phyloP scores from a whole-genome alignment of 352 stramenopile genomes.

The Phytophthora boehmeriae region DNA sequence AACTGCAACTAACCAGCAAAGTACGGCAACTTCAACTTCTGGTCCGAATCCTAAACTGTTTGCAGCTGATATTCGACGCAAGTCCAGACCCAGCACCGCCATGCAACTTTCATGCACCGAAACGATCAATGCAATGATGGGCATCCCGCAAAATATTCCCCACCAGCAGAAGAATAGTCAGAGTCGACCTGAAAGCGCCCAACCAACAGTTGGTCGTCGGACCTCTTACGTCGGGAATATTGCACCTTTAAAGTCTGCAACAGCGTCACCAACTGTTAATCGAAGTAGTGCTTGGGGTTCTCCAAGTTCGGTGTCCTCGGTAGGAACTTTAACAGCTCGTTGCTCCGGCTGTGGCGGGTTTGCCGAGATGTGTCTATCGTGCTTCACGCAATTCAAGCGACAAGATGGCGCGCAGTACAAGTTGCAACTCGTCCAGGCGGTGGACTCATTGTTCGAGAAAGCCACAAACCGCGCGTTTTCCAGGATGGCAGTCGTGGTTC shows the following conservation, averaged over 20 bases:
- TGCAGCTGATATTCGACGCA: slow-evolving; percentile 14
- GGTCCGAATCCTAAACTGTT: no score
- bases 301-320: slow-evolving; percentile 6
- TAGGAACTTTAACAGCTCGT: slow-evolving; percentile 29
- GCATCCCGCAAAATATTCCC: slow-evolving; percentile 4
- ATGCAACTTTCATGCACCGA: slow-evolving; percentile 30
- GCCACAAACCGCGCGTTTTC: slow-evolving; percentile 63
- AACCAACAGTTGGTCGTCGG: slow-evolving; percentile 5
- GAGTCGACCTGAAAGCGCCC: slow-evolving; percentile 21
- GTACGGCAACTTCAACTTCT: slow-evolving; percentile 7
- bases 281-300: slow-evolving; percentile 10
- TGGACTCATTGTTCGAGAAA: slow-evolving; percentile 70
- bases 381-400: slow-evolving; percentile 68
- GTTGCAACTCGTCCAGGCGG: slow-evolving; percentile 56
- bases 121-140: slow-evolving; percentile 47
- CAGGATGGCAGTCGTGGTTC: slow-evolving; percentile 58
- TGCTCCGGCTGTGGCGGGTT: slow-evolving; percentile 66
- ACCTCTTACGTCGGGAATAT: slow-evolving; percentile 5
- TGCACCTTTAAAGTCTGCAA: slow-evolving; percentile 15
- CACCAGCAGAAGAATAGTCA: slow-evolving; percentile 14
- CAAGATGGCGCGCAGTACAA: slow-evolving; percentile 73
- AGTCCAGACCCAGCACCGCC: slow-evolving; percentile 43
- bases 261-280: slow-evolving; percentile 6
- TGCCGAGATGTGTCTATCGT: slow-evolving; percentile 74
- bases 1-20: slow-evolving; percentile 24